These are phyloP conservation scores for Fraxinus anomala DNA, from an alignment of 257 asterid genomes.

Conservation along the genomic window DNA sequence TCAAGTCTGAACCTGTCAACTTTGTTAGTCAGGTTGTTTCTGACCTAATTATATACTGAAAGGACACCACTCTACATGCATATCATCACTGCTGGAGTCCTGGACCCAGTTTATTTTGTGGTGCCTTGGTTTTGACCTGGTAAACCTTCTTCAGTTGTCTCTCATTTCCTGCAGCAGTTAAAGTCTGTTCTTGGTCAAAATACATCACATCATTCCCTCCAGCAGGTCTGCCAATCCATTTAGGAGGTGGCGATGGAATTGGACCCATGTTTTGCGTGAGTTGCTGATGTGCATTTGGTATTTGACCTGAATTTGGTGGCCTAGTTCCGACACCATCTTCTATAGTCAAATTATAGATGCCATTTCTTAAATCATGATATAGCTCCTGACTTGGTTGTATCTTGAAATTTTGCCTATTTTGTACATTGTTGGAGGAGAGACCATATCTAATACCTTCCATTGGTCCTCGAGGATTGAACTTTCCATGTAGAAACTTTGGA, in stretches of 20 bases:
- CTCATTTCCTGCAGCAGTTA: slow-evolving; percentile 35
- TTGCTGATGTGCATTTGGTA: slow-evolving; percentile 23
- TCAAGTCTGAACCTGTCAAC: not conserved
- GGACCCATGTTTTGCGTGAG: slow-evolving; percentile 36
- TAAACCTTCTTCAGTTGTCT: slow-evolving; percentile 60
- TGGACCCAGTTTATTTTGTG: slow-evolving; percentile 23
- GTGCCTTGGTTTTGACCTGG: slow-evolving; percentile 46
- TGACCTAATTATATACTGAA: not conserved
- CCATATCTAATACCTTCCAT: slow-evolving; percentile 40
- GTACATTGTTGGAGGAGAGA: slow-evolving; percentile 34
- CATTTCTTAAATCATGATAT: slow-evolving; percentile 46
- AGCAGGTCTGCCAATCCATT: slow-evolving; percentile 57
- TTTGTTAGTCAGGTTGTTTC: not conserved
- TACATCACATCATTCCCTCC: slow-evolving; percentile 31
- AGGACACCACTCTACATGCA: not conserved
- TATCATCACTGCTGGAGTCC: slow-evolving; percentile 33
- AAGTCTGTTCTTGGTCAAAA: slow-evolving; percentile 34
- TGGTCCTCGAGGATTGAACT: slow-evolving; percentile 40
- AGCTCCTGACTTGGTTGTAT: slow-evolving; percentile 49
- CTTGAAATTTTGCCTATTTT: slow-evolving; percentile 41
- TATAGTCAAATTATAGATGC: slow-evolving; percentile 56
- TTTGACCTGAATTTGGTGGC: slow-evolving; percentile 38
- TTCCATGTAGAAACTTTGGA: slow-evolving; percentile 31
- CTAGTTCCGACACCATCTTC: slow-evolving; percentile 42
- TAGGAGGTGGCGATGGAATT: slow-evolving; percentile 71